Base-by-base conservation (phyloP, 1,139 yeast genomes). In the Sugiyamaella neomexicana region DNA sequence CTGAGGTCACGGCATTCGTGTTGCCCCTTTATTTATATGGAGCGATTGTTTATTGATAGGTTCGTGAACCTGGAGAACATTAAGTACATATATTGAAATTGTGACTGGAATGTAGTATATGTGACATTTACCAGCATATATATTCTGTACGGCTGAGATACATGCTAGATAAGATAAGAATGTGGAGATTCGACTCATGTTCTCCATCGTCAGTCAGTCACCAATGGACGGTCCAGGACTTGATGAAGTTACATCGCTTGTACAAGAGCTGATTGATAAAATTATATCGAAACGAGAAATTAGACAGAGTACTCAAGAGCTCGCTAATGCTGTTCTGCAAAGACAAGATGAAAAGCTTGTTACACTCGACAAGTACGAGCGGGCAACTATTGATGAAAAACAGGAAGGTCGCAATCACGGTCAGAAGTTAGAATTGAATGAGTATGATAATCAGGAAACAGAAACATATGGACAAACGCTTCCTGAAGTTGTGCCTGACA, bases 231-330 rank as follows among this genome's bases (percentile, higher is more conserved):
- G 51, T 2, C 51, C 51, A 8, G 53, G 49, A n/a, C 29, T 50
- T 10, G 53, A 50, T 29, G 49, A 50, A 34, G 60, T 62, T 16
- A 60, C 63, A 10, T 40, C 51, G 17, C 56, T 63, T 42, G 59
- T 63, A 16, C 55, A 60, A 13, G 59, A 60, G 23, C 55, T 63
- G 44, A 51, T 60, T 38, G 42, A 39, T 9, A 50, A 44, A 13
- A 54, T 63, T 27, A 41, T 47, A n/a, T 47, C 47, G 9, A 60
- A 60, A 44, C 54, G 58, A 7, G 58, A 55, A 15, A 42, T 54
- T 1, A 46, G 63, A 17, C 58, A 57, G 13, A 38, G 46, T 12
- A 52, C 60, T 12, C 51, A 53, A 31, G 29, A 31, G 10, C 46
- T 54, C 40, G 65, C 66, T 6, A 52, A 48, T 13, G 44, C 50